phyloP scores from a whole-genome alignment of 306 rosid genomes.

The Begonia peltatifolia region DNA sequence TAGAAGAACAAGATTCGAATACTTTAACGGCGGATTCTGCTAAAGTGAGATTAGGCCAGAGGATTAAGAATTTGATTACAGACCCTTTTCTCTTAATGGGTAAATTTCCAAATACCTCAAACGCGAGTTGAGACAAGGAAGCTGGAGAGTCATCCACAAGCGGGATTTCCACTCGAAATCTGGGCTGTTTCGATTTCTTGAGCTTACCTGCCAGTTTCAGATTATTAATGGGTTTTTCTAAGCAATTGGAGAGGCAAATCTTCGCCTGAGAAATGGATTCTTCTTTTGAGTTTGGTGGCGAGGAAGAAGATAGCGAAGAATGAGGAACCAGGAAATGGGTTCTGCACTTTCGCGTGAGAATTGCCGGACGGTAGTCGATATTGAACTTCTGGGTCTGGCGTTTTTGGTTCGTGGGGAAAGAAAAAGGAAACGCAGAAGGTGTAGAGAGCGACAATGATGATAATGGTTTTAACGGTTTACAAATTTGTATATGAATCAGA shows the following conservation, averaged over 20 bases:
- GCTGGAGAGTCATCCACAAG: conserved; percentile 49
- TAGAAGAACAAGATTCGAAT: conserved; percentile 28
- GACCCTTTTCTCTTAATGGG: conserved; percentile 55
- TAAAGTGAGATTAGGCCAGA: conserved; percentile 40
- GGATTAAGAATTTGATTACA: conserved; percentile 24
- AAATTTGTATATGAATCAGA: conserved; percentile 17
- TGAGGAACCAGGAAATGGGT: conserved; percentile 11
- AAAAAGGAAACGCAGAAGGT: conserved; percentile 16
- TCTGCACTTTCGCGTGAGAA: conserved; percentile 18
- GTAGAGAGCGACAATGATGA: conserved; percentile 12
- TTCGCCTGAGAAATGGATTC: conserved; percentile 73
- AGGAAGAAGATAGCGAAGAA: conserved; percentile 41
- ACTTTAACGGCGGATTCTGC: conserved; percentile 32
- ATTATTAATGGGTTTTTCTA: conserved; percentile 76
- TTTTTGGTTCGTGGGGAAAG: conserved; percentile 13
- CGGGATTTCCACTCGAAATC: conserved; percentile 64
- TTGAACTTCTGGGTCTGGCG: conserved; percentile 13
- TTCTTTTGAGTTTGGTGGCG: conserved; percentile 70
- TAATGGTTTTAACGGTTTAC: conserved; percentile 18
- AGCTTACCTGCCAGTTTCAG: conserved; percentile 41
- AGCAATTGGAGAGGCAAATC: conserved; percentile 51
- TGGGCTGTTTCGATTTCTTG: conserved; percentile 64
- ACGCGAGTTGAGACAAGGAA: conserved; percentile 47
- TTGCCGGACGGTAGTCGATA: conserved; percentile 14
- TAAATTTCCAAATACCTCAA: conserved; percentile 42